Conservation (phyloP, 352 stramenopile genomes). For the Aphanomyces astaci region DNA sequence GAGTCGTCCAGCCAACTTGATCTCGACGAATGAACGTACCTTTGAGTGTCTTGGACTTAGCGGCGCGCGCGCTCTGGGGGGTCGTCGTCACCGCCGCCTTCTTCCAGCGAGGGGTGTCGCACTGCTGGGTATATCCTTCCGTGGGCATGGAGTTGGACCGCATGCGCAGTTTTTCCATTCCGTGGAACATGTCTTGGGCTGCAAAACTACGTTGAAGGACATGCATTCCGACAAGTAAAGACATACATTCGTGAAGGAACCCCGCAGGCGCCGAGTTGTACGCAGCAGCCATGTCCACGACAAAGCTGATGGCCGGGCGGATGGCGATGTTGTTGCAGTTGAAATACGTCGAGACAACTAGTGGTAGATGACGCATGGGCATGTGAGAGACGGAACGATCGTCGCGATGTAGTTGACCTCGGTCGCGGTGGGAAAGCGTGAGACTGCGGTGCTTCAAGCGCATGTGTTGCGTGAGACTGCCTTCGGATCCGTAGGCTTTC, state of each 20-base stretch:
- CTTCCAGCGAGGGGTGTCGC: constrained; percentile 3
- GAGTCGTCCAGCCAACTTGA: not conserved
- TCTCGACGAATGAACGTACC: not conserved
- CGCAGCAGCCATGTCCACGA: not conserved
- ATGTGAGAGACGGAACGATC: constrained; percentile 15
- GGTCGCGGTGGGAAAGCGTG: constrained; percentile 28
- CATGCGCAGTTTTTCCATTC: constrained; percentile 33
- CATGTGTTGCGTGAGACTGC: constrained; percentile 70
- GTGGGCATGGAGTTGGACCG: constrained; percentile 70
- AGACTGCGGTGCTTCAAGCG: constrained; percentile 55
- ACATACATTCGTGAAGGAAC: not conserved
- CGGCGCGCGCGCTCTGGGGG: not conserved
- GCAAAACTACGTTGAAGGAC: not conserved
- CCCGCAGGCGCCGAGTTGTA: not conserved
- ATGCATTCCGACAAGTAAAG: not conserved
- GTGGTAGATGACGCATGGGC: constrained; percentile 9
- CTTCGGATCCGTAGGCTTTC: constrained; percentile 78
- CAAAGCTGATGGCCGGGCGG: constrained; percentile 7
- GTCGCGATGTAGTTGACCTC: constrained; percentile 25
- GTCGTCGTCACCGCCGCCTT: constrained; percentile 5
- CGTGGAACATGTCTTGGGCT: not conserved
- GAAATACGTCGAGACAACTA: not conserved
- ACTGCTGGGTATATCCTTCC: not conserved
- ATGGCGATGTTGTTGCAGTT: constrained; percentile 24
- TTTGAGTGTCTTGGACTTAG: not conserved